Percentiles rank a stretch among this genome's conserved stretches.
Conservation (phyloP, 2,329 filamentous ascomycete species). For the Ophiosphaerella herpotricha region DNA sequence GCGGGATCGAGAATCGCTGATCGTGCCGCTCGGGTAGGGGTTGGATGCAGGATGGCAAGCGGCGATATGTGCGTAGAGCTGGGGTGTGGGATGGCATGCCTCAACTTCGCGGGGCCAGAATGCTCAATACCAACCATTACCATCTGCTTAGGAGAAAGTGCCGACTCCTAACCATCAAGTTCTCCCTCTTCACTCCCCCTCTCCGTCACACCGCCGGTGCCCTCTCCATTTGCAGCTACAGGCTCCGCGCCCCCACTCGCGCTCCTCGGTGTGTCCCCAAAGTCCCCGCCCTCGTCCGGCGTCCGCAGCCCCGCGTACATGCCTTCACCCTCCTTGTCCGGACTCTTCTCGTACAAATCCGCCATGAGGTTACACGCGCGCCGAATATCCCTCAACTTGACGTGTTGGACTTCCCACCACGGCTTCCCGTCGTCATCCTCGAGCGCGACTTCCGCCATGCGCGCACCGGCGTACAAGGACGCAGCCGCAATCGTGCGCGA, state of each 20-base stretch:
- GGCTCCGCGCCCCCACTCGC: constrained; percentile 5
- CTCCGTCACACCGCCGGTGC: constrained; percentile 24
- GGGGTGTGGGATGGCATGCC: no score
- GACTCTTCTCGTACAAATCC: constrained; percentile 53
- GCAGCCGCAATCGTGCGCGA: constrained; percentile 81
- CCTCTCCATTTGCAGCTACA: constrained; percentile 19
- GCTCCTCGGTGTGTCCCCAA: constrained; percentile 36
- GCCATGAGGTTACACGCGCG: constrained; percentile 78
- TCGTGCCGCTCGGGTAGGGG: no score
- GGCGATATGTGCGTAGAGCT: no score
- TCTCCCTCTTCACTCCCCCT: constrained; percentile 54
- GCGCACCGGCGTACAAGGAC: constrained; percentile 84
- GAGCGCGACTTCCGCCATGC: constrained; percentile 73
- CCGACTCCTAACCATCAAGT: constrained; percentile 47
- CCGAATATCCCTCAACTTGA: constrained; percentile 70
- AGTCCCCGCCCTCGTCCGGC: constrained; percentile 44
- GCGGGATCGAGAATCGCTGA: no score
- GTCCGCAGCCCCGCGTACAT: constrained; percentile 54
- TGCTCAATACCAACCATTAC: no score
- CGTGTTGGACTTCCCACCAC: constrained; percentile 85
- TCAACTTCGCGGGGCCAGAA: no score
- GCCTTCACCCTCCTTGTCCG: constrained; percentile 49
- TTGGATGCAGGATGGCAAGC: no score
- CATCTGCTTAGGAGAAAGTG: no score
- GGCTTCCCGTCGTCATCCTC: constrained; percentile 72